phyloP scores from a whole-genome alignment of 2,329 filamentous ascomycete species.

The Pseudomassariella vexata region DNA sequence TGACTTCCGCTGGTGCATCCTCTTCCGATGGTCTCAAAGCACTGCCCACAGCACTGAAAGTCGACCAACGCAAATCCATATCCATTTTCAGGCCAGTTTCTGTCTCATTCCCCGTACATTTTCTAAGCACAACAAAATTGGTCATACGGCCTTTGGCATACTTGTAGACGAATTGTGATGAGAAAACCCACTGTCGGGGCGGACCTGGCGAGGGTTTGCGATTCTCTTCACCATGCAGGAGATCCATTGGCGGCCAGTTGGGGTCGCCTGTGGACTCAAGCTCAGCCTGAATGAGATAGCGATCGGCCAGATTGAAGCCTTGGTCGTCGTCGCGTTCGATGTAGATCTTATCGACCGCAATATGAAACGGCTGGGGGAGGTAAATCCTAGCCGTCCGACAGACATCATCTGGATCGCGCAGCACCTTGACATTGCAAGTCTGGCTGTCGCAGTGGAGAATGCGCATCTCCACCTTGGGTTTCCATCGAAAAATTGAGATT shows the following conservation, averaged over 20 bases:
- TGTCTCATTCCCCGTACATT: slow-evolving; percentile 15
- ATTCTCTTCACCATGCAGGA: slow-evolving; percentile 22
- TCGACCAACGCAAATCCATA: slow-evolving; percentile 26
- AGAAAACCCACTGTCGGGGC: slow-evolving; percentile 21
- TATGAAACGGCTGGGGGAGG: slow-evolving; percentile 41
- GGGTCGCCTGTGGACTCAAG: slow-evolving; percentile 43
- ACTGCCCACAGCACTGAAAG: slow-evolving; percentile 14
- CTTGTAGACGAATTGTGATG: slow-evolving; percentile 19
- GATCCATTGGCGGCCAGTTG: slow-evolving; percentile 47
- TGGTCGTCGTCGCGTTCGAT: slow-evolving; percentile 41
- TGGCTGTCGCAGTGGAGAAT: slow-evolving; percentile 50
- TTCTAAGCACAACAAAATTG: slow-evolving; percentile 19
- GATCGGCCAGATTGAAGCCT: slow-evolving; percentile 41
- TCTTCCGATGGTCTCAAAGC: slow-evolving; percentile 24
- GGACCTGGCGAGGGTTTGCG: slow-evolving; percentile 17
- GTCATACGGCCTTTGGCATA: slow-evolving; percentile 22
- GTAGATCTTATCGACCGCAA: slow-evolving; percentile 46
- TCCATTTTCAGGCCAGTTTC: slow-evolving; percentile 20
- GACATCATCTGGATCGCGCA: slow-evolving; percentile 39
- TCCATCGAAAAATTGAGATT: slow-evolving; percentile 31
- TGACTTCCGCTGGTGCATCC: slow-evolving; percentile 38
- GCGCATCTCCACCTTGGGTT: slow-evolving; percentile 26
- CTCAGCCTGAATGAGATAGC: slow-evolving; percentile 46
- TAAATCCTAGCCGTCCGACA: slow-evolving; percentile 42
- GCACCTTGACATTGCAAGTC: slow-evolving; percentile 45